These are phyloP conservation scores for Barnettozyma botsteinii DNA, from an alignment of 805 yeast species.

Conservation along the genomic window DNA sequence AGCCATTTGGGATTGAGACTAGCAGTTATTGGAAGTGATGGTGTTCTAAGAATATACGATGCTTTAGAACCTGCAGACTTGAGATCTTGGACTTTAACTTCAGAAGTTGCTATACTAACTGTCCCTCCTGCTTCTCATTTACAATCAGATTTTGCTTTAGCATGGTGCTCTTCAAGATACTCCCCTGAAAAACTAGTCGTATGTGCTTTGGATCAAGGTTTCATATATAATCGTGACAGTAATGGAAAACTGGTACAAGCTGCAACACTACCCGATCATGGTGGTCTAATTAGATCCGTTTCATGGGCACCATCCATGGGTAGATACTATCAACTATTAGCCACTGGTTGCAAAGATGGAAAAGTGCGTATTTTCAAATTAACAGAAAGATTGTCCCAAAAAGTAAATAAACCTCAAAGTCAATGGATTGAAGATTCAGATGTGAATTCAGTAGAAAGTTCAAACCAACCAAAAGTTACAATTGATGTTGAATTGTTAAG, in stretches of 20 bases:
- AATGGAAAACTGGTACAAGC: conserved; percentile 49
- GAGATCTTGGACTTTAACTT: conserved; percentile 70
- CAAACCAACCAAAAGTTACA: conserved; percentile 24
- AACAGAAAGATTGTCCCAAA: conserved; percentile 33
- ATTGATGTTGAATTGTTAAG: conserved; percentile 55
- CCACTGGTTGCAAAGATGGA: conserved; percentile 96
- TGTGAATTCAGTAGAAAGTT: conserved; percentile 15
- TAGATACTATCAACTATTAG: conserved; percentile 76
- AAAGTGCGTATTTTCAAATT: conserved; percentile 79
- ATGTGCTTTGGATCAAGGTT: conserved; percentile 82
- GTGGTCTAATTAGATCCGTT: conserved; percentile 79
- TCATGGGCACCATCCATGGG: conserved; percentile 98
- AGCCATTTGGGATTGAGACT: conserved; percentile 72
- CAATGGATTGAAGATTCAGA: conserved; percentile 15
- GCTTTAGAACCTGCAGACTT: conserved; percentile 87
- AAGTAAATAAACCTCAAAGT: conserved; percentile 1
- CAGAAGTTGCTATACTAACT: conserved; percentile 61
- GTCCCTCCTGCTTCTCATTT: conserved; percentile 73
- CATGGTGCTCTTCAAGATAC: conserved; percentile 89
- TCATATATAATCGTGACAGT: conserved; percentile 56
- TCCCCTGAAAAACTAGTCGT: conserved; percentile 76
- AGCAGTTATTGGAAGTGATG: conserved; percentile 88
- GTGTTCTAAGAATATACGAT: conserved; percentile 78
- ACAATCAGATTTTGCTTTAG: conserved; percentile 78
- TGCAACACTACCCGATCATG: conserved; percentile 73